Base-by-base conservation (phyloP, 2,329 filamentous ascomycete species). In the Coleophoma cylindrospora region DNA sequence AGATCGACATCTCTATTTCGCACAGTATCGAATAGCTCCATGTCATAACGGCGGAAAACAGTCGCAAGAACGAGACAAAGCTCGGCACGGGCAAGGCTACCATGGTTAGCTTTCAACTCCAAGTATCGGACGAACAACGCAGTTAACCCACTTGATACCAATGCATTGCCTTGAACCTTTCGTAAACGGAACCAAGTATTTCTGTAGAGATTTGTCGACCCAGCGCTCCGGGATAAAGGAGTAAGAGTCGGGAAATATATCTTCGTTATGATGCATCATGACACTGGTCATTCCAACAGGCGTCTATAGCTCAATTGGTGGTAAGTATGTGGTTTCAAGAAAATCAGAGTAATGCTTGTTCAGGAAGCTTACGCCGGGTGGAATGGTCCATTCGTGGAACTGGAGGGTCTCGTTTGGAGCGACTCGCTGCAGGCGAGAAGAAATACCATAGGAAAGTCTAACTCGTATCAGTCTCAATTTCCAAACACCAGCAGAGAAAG, bases 151-250 rank as follows among this genome's bases (percentile, higher is more conserved):
- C 47, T 52, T 57, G 5, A 60, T 53, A 3, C 73, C 72, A 5
- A 75, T 60, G 49, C 73, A 75, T 9, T 61, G 61, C 4, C 72
- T 59, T 6, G 64, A 62, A 1, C 70, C 73, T 41, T 66, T 71
- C 7, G 66, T 68, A 53, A 75, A 75, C 0, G 68, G 45, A n/a
- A 73, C 60, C 48, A 74, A 64, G 40, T 62, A 66, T 19, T 61
- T 64, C 33, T 72, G 67, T 1, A 72, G 49, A 10, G 40, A 44
- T 2, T 59, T 59, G 27, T 66, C 66, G 7, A 72, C 53, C 67
- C 68, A 74, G 2, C 72, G 64, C 44, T 73, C 69, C 0, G 72
- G 70, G 11, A 58, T 47, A 50, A 70, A 74, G 2, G 54, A 47
- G 34, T 70, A 59, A 2, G 70, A 64, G 6, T 74, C 59, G 0